Conservation (phyloP, 345 rosid species). For the Citrus maxima region DNA sequence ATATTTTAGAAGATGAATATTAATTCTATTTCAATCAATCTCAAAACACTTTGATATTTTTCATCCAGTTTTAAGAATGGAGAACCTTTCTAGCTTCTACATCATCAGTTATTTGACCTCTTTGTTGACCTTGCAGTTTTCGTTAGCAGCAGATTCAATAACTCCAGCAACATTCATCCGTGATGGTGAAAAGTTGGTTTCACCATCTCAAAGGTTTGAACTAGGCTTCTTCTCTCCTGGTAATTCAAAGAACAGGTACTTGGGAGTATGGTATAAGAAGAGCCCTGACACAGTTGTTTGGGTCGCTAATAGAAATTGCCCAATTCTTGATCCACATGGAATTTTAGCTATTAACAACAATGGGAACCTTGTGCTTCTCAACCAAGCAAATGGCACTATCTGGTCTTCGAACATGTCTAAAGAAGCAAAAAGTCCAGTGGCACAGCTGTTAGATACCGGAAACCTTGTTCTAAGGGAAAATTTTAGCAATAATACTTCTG, state of each 20-base stretch:
- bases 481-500: neutral
- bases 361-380: slow-evolving; percentile 30
- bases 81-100: no score
- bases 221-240: no score
- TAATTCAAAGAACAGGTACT: no score
- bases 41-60: no score
- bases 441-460: slow-evolving; percentile 36
- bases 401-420: slow-evolving; percentile 35
- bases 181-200: no score
- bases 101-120: no score
- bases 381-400: neutral
- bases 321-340: slow-evolving; percentile 25
- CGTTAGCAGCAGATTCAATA: no score
- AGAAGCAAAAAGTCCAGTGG: slow-evolving; percentile 13
- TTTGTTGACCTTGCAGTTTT: no score
- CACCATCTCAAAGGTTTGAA: neutral
- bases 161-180: no score
- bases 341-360: slow-evolving; percentile 16
- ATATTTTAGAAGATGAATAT: no score
- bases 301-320: slow-evolving; percentile 36
- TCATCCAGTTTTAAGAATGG: no score
- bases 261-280: neutral
- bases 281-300: slow-evolving; percentile 22
- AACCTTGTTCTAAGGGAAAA: slow-evolving; percentile 36
- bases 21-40: no score